Conservation (phyloP, 129 eudicot genomes). For the Escallonia rubra region DNA sequence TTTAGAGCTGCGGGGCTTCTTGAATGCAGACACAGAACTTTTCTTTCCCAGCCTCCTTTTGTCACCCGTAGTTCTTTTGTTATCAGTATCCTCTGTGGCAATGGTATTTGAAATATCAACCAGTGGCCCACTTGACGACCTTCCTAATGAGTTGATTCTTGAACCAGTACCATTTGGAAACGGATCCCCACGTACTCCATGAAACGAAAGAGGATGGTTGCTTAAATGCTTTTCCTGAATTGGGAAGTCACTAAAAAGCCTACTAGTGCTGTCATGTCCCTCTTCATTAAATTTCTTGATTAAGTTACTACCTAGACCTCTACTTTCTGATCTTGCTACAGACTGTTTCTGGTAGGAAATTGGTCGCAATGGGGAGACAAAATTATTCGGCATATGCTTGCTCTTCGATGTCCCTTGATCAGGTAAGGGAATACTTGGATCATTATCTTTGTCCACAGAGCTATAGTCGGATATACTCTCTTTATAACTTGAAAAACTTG, state of each 20-base stretch:
- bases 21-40: conserved; percentile 67
- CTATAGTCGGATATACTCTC: conserved; percentile 15
- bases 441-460: conserved; percentile 26
- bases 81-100: conserved; percentile 12
- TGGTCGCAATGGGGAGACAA: conserved; percentile 57
- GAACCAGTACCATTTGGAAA: conserved; percentile 16
- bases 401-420: conserved; percentile 22
- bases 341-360: conserved; percentile 31
- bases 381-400: conserved; percentile 31
- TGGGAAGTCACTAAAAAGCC: conserved; percentile 19
- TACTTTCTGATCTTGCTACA: conserved; percentile 23
- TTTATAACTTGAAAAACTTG: conserved; percentile 30
- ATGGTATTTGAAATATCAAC: conserved; percentile 58
- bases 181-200: conserved; percentile 6
- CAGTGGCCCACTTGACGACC: conserved; percentile 38
- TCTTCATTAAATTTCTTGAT: conserved; percentile 69
- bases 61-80: conserved; percentile 31
- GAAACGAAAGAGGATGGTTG: conserved; percentile 3
- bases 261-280: conserved; percentile 28
- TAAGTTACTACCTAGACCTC: conserved; percentile 52
- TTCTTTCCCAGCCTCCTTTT: conserved; percentile 45
- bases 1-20: conserved; percentile 75
- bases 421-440: conserved; percentile 16
- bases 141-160: conserved; percentile 15
- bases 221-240: conserved; percentile 13